These are phyloP conservation scores for Arthrobotrys megalospora DNA, from an alignment of 2,329 filamentous ascomycete species.

Conservation along the genomic window DNA sequence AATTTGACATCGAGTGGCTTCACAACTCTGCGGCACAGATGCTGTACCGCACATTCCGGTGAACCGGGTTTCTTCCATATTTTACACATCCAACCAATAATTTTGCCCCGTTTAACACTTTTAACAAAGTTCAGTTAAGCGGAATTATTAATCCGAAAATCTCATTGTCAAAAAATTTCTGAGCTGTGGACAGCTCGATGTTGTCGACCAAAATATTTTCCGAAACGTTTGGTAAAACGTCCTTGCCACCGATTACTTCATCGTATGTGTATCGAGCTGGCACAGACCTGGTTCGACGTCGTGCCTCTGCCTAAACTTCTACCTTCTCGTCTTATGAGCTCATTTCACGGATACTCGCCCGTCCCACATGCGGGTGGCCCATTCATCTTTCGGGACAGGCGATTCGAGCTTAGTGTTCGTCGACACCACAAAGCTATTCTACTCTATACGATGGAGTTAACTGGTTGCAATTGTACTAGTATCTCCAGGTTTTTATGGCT, in stretches of 20 bases:
- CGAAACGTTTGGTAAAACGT: background rate
- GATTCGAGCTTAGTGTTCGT: slow-evolving; percentile 6
- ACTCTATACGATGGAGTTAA: background rate
- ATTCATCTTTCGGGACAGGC: background rate
- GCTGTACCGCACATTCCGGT: background rate
- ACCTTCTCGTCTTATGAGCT: background rate
- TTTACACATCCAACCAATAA: slow-evolving; percentile 11
- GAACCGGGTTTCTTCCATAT: background rate
- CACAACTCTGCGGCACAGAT: slow-evolving; percentile 17
- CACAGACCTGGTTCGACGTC: background rate
- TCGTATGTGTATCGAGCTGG: background rate
- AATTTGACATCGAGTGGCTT: slow-evolving; percentile 11
- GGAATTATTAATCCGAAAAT: slow-evolving; percentile 7
- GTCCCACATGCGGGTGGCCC: background rate
- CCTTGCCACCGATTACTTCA: background rate
- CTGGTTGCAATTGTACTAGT: background rate
- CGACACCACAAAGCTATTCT: background rate
- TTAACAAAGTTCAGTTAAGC: background rate
- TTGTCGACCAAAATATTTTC: background rate
- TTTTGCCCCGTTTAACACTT: background rate
- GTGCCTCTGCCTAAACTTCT: background rate
- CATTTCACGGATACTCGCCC: background rate
- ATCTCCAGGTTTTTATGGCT: background rate
- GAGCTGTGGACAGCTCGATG: slow-evolving; percentile 1
- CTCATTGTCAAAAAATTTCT: background rate